Conservation (phyloP, 345 rosid genomes). For the Euphorbia lathyris region DNA sequence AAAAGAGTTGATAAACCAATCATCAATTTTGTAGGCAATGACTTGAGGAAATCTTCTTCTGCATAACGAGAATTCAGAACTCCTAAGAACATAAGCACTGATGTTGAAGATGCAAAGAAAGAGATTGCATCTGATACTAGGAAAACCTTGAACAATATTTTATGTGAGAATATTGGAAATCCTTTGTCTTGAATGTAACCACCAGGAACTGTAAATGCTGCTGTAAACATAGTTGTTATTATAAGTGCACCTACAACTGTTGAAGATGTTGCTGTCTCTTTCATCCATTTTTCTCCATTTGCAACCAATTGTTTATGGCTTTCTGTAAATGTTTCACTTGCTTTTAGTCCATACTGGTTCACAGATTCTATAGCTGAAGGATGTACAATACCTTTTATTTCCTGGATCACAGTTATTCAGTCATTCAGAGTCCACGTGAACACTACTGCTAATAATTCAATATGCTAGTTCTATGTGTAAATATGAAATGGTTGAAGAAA, state of each 20-base stretch:
- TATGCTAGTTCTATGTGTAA: too few relatives aligned
- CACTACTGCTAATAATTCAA: too few relatives aligned
- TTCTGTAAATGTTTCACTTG: conserved; percentile 16
- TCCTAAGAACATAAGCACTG: conserved; percentile 16
- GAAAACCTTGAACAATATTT: conserved; percentile 11
- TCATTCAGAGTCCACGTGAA: too few relatives aligned
- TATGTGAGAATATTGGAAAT: conserved; percentile 1
- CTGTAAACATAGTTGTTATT: conserved; percentile 15
- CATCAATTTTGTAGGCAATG: conserved; percentile 6
- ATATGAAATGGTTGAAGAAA: too few relatives aligned
- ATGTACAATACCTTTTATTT: conserved; percentile 11
- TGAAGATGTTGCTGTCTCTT: conserved; percentile 12
- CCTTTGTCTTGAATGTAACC: conserved; percentile 11
- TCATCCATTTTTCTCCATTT: conserved; percentile 21
- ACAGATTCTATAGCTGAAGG: neutral
- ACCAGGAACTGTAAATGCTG: conserved; percentile 28
- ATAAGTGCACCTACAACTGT: conserved; percentile 22
- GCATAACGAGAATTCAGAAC: conserved; percentile 20
- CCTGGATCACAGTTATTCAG: neutral
- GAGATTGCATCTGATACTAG: conserved; percentile 17
- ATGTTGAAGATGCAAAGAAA: conserved; percentile 16
- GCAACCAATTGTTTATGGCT: neutral
- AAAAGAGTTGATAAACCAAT: conserved; percentile 18
- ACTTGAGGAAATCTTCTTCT: conserved; percentile 15
- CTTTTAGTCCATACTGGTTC: conserved; percentile 16